Conservation (phyloP, 2,329 filamentous ascomycete genomes). For the Sclerotinia minor region DNA sequence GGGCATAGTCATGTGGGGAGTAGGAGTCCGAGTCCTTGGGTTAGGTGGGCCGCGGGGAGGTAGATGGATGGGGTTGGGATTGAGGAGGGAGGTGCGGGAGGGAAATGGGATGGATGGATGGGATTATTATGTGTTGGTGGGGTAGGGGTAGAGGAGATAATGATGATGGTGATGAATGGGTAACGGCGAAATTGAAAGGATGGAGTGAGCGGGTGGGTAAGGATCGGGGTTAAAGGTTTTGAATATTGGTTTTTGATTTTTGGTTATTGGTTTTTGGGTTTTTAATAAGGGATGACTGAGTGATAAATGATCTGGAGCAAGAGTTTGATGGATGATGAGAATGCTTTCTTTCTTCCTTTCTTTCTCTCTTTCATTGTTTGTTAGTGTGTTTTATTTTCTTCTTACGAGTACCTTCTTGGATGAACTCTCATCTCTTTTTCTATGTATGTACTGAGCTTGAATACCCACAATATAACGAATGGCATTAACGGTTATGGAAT, state of each 20-base stretch:
- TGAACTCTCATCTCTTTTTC: conserved; percentile 18
- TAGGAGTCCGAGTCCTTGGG: conserved; percentile 19
- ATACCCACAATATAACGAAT: conserved; percentile 8
- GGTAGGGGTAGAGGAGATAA: no score
- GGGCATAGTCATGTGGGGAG: conserved; percentile 11
- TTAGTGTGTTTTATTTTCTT: background rate
- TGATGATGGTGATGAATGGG: background rate
- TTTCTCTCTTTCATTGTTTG: no score
- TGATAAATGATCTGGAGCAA: background rate
- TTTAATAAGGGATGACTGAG: background rate
- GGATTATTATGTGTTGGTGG: background rate
- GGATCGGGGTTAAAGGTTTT: no score
- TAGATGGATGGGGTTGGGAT: background rate
- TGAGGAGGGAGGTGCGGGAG: no score
- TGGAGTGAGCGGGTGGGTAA: background rate
- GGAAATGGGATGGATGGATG: background rate
- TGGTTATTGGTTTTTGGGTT: no score
- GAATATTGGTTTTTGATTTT: no score
- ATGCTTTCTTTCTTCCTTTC: background rate
- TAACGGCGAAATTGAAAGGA: background rate
- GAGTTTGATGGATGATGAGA: background rate
- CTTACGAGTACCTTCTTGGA: no score
- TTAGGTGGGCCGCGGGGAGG: conserved; percentile 24
- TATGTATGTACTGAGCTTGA: conserved; percentile 3
- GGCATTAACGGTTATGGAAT: background rate